A percentile compares a stretch with the other conserved stretches of the same genome.
Evolutionary conservation across 164 flowering plant species (phyloP).

Genomic region (Saururus chinensis): DNA sequence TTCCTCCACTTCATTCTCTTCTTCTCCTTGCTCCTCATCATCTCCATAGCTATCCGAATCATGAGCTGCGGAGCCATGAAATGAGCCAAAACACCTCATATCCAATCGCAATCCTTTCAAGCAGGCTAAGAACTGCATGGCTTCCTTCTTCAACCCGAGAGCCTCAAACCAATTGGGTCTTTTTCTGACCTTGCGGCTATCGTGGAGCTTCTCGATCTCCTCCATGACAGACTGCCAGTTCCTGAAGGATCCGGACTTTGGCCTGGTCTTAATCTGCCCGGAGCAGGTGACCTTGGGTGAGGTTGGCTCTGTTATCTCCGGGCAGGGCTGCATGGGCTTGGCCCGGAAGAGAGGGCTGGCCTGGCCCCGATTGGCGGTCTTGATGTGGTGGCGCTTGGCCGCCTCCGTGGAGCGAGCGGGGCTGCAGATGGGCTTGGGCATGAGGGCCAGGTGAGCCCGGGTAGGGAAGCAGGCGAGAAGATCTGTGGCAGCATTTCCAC

Average conservation of each 20-base stretch:
- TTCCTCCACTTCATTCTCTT: conserved; percentile 16
- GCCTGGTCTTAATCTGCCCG: conserved; percentile 77
- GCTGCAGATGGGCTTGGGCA: conserved; percentile 84
- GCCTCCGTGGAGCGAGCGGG: conserved; percentile 46
- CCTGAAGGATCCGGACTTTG: conserved; percentile 45
- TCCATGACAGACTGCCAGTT: conserved; percentile 95
- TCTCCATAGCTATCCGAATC: conserved; percentile 19
- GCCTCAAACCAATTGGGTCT: conserved; percentile 48
- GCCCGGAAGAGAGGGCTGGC: conserved; percentile 56
- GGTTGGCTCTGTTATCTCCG: conserved; percentile 55
- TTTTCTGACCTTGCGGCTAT: conserved; percentile 25
- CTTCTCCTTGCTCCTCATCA: conserved; percentile 46
- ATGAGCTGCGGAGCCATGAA: conserved; percentile 24
- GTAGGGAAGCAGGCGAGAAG: conserved; percentile 73
- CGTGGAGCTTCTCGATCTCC: conserved; percentile 77
- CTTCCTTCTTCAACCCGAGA: conserved; percentile 70
- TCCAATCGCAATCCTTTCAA: conserved; percentile 49
- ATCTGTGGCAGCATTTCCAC: conserved; percentile 6
- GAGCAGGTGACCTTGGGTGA: conserved; percentile 95
- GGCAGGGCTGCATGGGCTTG: conserved; percentile 32
- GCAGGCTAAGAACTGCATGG: conserved; percentile 65
- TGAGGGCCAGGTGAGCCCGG: conserved; percentile 50
- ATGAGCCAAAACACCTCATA: conserved; percentile 67
- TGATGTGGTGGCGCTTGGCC: conserved; percentile 30
- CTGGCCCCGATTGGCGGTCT: conserved; percentile 16